Conservation (phyloP, 2,329 filamentous ascomycete genomes). For the Arthrobotrys iridis region DNA sequence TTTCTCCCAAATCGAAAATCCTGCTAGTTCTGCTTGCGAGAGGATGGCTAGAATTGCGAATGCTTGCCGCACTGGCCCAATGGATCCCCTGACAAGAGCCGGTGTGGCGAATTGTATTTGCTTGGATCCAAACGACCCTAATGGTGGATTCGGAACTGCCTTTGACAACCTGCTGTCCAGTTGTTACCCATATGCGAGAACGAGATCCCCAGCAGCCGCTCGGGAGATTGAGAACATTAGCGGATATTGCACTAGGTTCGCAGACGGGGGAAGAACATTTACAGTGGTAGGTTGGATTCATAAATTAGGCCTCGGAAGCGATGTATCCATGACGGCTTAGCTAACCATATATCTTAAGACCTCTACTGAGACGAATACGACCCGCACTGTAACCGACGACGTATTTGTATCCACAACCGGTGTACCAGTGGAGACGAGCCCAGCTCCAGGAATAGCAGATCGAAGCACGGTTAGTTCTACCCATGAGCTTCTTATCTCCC, state of each 20-base stretch:
- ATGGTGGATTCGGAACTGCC: conserved; percentile 22
- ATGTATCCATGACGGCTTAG: neutral
- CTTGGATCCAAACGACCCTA: conserved; percentile 13
- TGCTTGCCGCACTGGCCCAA: conserved; percentile 35
- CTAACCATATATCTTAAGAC: conserved; percentile 19
- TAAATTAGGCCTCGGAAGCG: neutral
- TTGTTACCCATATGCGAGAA: conserved; percentile 41
- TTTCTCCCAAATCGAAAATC: conserved; percentile 39
- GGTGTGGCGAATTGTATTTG: conserved; percentile 47
- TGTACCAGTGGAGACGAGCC: conserved; percentile 9
- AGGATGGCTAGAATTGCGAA: conserved; percentile 32
- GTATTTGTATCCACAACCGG: conserved; percentile 37
- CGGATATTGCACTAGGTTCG: conserved; percentile 39
- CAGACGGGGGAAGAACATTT: conserved; percentile 30
- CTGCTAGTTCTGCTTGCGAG: conserved; percentile 32
- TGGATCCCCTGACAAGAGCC: conserved; percentile 27
- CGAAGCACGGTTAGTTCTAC: conserved; percentile 7
- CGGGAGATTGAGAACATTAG: conserved; percentile 35
- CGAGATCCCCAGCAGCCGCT: conserved; percentile 34
- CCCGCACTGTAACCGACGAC: conserved; percentile 28
- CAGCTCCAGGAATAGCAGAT: neutral
- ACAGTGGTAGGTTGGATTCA: conserved; percentile 21
- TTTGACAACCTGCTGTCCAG: conserved; percentile 35
- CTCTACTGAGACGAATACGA: conserved; percentile 15
- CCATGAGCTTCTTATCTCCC: neutral